Evolutionary conservation across 495 filamentous ascomycete species (phyloP).

Genomic region (Talaromyces trachyspermus): DNA sequence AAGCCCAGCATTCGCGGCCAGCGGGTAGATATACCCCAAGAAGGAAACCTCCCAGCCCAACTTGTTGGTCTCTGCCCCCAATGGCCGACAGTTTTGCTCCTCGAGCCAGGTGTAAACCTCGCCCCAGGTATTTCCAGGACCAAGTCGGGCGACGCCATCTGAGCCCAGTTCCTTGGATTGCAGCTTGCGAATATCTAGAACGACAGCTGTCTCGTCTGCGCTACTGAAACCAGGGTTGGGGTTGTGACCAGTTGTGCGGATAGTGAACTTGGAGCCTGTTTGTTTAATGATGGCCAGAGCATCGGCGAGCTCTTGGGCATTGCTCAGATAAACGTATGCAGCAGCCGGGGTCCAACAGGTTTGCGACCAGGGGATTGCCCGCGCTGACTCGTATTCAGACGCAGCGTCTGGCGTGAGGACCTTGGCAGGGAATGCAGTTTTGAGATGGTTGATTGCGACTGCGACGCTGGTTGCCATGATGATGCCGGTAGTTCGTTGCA

Average conservation of each 20-base stretch:
- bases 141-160: conserved; percentile 14
- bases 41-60: conserved; percentile 32
- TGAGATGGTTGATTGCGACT: not conserved
- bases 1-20: not conserved
- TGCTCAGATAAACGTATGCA: not conserved
- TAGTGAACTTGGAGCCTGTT: conserved; percentile 6
- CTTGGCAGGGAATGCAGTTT: not conserved
- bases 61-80: conserved; percentile 26
- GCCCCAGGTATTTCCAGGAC: conserved; percentile 27
- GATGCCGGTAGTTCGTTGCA: too few species aligned
- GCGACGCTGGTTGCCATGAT: not conserved
- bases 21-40: conserved; percentile 18
- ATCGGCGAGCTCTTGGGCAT: not conserved
- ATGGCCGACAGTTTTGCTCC: conserved; percentile 23
- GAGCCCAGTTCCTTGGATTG: conserved; percentile 6
- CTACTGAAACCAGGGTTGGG: conserved; percentile 9
- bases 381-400: not conserved
- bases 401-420: not conserved
- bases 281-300: not conserved
- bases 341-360: not conserved
- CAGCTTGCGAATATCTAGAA: conserved; percentile 10
- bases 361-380: not conserved
- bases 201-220: conserved; percentile 6
- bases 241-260: conserved; percentile 13
- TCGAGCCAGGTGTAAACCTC: conserved; percentile 28